phyloP scores from a whole-genome alignment of 108 stramenopile genomes.

The Parmales sp. region DNA sequence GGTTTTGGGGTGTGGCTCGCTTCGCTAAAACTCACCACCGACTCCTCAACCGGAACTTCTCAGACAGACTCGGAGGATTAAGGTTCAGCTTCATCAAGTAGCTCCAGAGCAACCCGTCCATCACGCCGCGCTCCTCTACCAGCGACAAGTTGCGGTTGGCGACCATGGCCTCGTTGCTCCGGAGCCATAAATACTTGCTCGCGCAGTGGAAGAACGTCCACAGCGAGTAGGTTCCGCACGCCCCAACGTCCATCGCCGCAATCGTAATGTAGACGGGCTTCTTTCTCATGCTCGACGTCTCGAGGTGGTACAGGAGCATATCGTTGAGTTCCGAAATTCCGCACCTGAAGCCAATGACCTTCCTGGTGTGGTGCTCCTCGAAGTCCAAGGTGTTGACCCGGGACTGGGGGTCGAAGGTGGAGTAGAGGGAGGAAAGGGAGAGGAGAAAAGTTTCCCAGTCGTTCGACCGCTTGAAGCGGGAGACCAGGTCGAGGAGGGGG shows the following conservation, averaged over 20 bases:
- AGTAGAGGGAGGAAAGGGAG: not conserved
- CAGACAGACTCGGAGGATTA: not conserved
- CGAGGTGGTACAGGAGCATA: not conserved
- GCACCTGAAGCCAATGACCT: slow-evolving; percentile 9
- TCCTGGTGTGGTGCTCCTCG: slow-evolving; percentile 8
- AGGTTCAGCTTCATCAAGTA: not conserved
- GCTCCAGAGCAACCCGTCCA: not conserved
- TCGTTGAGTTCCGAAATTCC: not conserved
- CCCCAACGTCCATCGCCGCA: not conserved
- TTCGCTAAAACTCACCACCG: not conserved
- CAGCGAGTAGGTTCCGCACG: not conserved
- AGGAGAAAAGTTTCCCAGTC: not conserved
- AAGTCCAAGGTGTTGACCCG: not conserved
- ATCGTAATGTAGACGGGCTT: not conserved
- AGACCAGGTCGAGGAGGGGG: not conserved
- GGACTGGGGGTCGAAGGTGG: not conserved
- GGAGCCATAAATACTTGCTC: not conserved
- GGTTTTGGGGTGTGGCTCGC: not conserved
- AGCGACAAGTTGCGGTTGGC: not conserved
- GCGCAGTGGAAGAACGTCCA: not conserved
- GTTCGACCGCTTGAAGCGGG: not conserved
- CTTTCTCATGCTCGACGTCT: not conserved
- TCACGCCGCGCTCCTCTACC: not conserved
- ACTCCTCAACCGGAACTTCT: not conserved
- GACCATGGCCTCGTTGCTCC: not conserved